Base-by-base conservation (phyloP, 2,329 filamentous ascomycete species). In the Curvularia sp. region DNA sequence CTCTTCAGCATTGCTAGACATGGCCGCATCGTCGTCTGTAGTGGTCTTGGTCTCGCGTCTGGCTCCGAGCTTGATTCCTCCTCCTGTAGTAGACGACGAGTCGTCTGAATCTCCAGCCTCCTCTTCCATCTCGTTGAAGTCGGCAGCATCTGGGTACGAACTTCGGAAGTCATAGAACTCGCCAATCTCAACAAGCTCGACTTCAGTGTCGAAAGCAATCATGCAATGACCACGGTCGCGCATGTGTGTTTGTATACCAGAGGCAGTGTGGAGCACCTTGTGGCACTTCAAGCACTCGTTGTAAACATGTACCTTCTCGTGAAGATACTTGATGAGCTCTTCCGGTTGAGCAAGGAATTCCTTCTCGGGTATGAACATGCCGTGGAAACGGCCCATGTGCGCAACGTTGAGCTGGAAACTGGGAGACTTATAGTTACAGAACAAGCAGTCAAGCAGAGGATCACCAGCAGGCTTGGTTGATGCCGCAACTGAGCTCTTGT, bases 151-250 rank as follows among this genome's bases (percentile, higher is more conserved):
- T 0, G 93, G 95, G 77, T 99, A 99, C 1, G 95, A 97, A 79
- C 91, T 91, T 65, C 91, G 86, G 84, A 99, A 99, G 74, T 99
- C 95, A 78, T 99, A 99, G 77, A 92, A 97, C 65, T 98, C 92
- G 55, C 95, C 95, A 71, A 99, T 92, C 55, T 96, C 92, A 28
- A 98, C 85, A 80, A 97, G 92, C 73, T 98, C 93, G 34, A 90
- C 89, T 74, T 97, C 92, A 0, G 88, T 89, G 50, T 89, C 88
- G 76, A 94, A 99, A 0, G 92, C 93, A 67, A 99, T 96, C 85
- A 93, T 97, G 84, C 94, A 98, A 79, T 99, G 95, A 0, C 92
- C 90, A 74, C 93, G 94, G 76, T 99, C 95, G 43, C 92, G 89
- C 95, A 99, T 99, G 76, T 99, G 95, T 0, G 93, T 97, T 74